A percentile compares a stretch with the other conserved stretches of the same genome.
Evolutionary conservation across 768 basidiomycete genomes (phyloP).

Genomic region (Rhizopogon roseolus): DNA sequence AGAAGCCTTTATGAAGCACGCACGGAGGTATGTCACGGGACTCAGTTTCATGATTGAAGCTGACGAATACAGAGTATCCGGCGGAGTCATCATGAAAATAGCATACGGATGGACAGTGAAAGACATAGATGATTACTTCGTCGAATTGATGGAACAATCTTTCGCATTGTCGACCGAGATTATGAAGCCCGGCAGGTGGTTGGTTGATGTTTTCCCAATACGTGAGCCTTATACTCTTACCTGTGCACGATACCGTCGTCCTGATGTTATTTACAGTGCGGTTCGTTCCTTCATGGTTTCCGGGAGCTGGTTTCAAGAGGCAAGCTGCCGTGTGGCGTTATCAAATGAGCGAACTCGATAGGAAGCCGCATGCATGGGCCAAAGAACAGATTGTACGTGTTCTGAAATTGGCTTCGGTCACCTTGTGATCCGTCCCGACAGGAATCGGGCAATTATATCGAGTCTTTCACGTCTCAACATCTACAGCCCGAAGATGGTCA

Average conservation of each 20-base stretch:
- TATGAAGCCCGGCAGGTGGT: slow-evolving; percentile 27
- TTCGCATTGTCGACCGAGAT: slow-evolving; percentile 18
- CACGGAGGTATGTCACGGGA: slow-evolving; percentile 28
- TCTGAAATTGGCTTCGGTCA: not conserved
- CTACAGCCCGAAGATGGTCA: not conserved
- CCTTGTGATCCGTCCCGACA: not conserved
- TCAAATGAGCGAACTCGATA: not conserved
- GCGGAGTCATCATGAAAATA: slow-evolving; percentile 30
- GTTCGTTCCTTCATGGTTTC: slow-evolving; percentile 43
- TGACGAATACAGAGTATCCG: slow-evolving; percentile 8
- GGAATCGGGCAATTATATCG: not conserved
- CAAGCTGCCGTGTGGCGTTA: slow-evolving; percentile 35
- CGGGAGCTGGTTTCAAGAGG: slow-evolving; percentile 37
- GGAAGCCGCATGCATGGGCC: not conserved
- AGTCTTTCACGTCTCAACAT: not conserved
- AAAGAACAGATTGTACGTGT: not conserved
- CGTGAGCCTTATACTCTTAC: slow-evolving; percentile 20
- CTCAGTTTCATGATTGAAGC: not conserved
- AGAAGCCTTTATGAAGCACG: slow-evolving; percentile 27
- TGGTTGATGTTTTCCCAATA: slow-evolving; percentile 34
- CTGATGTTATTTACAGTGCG: slow-evolving; percentile 27
- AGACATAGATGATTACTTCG: slow-evolving; percentile 29
- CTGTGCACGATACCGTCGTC: too few species aligned
- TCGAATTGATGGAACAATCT: slow-evolving; percentile 26
- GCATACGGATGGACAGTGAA: slow-evolving; percentile 36